A percentile compares a stretch with the other conserved stretches of the same genome.
Evolutionary conservation across 768 basidiomycete genomes (phyloP).

Genomic region (Trametes elegans): DNA sequence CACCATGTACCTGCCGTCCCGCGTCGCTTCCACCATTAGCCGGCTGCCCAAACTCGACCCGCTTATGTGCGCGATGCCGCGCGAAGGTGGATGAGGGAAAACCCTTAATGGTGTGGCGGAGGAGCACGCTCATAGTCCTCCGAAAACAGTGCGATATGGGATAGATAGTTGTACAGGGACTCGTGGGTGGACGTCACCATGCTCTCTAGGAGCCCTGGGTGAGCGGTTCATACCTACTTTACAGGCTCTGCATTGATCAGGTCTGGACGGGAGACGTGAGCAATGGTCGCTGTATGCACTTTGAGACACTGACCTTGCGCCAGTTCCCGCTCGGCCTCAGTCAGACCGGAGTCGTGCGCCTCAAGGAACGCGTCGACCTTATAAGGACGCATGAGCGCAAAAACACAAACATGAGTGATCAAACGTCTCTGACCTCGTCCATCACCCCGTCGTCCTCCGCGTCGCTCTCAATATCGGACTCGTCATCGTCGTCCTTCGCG

Average conservation of each 20-base stretch:
- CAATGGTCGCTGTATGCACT: neutral
- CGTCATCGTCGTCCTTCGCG: constrained; percentile 79
- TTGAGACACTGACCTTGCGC: constrained; percentile 58
- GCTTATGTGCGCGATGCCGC: too few relatives aligned
- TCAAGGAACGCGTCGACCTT: constrained; percentile 93
- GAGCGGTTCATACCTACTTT: constrained; percentile 24
- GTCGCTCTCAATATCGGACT: constrained; percentile 47
- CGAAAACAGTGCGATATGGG: constrained; percentile 17
- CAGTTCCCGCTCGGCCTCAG: constrained; percentile 74
- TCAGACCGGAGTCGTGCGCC: constrained; percentile 84
- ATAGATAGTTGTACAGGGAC: constrained; percentile 19
- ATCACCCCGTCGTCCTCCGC: constrained; percentile 74
- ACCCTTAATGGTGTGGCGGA: too few relatives aligned
- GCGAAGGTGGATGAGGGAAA: too few relatives aligned
- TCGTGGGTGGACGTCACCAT: constrained; percentile 4
- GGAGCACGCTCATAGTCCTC: constrained; percentile 6
- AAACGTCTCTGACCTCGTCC: constrained; percentile 81
- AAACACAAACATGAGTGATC: neutral
- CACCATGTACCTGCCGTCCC: too few relatives aligned
- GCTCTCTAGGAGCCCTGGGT: neutral
- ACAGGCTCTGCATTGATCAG: constrained; percentile 61
- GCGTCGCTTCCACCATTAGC: too few relatives aligned
- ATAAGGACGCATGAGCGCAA: neutral
- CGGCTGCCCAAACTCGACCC: too few relatives aligned
- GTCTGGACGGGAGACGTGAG: constrained; percentile 37